Conservation (phyloP, 345 rosid species). For the Heritiera fomes region DNA sequence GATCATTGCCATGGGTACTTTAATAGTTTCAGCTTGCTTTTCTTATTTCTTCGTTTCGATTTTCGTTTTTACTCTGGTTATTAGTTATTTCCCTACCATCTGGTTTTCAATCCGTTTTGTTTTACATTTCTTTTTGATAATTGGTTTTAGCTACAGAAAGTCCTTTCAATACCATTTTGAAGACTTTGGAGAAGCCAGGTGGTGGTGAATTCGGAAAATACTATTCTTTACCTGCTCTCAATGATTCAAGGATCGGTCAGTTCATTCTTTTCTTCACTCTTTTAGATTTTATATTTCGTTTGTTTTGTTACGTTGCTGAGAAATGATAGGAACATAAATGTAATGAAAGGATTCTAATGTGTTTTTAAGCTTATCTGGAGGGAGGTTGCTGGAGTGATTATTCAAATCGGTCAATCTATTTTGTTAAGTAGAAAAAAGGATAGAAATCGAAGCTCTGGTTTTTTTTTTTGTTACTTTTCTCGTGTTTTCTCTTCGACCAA, state of each 20-base stretch:
- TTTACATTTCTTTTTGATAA: neutral
- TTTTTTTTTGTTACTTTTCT: neutral
- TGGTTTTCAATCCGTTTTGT: too few species aligned
- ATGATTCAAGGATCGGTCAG: slow-evolving; percentile 72
- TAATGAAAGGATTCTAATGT: neutral
- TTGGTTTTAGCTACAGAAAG: slow-evolving; percentile 48
- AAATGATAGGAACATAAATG: neutral
- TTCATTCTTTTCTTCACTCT: slow-evolving; percentile 8
- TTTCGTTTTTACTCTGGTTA: too few species aligned
- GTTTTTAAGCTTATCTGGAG: slow-evolving; percentile 2
- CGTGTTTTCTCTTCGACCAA: neutral
- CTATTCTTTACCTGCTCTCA: slow-evolving; percentile 67
- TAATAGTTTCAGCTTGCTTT: too few species aligned
- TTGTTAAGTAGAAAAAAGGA: neutral
- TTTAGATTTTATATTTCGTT: neutral
- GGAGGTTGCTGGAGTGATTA: neutral
- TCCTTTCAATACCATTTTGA: slow-evolving; percentile 59
- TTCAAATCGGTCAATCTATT: neutral
- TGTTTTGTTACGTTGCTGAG: slow-evolving; percentile 9
- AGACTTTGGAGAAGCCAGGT: slow-evolving; percentile 63
- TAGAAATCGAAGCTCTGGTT: neutral
- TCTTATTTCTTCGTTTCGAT: too few species aligned
- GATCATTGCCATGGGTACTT: too few species aligned
- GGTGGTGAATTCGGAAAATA: slow-evolving; percentile 66
- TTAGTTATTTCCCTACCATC: too few species aligned